phyloP scores from a whole-genome alignment of 805 yeast genomes.

The Ogataea neopini region DNA sequence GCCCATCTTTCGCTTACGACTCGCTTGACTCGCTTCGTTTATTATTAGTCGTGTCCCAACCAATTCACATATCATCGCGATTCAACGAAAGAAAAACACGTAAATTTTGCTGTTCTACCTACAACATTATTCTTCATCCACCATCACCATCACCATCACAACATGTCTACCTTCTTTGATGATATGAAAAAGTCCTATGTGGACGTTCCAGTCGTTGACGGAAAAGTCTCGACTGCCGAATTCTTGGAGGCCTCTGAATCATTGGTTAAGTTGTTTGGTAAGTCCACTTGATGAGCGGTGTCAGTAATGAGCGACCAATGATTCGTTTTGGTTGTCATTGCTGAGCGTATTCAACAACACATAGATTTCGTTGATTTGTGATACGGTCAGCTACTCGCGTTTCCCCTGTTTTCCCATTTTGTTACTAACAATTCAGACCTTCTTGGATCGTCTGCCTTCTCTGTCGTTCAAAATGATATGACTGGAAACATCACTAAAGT shows the following conservation, averaged over 20 bases:
- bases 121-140: not conserved
- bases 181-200: slow-evolving; percentile 70
- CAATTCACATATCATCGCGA: not conserved
- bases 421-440: slow-evolving; percentile 44
- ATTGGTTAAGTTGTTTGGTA: slow-evolving; percentile 74
- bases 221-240: slow-evolving; percentile 68
- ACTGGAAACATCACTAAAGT: slow-evolving; percentile 82
- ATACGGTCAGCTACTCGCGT: too few species aligned
- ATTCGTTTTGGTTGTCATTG: too few species aligned
- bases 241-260: slow-evolving; percentile 85
- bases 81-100: slow-evolving; percentile 11
- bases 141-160: not conserved
- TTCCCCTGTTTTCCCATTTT: too few species aligned
- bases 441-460: slow-evolving; percentile 81
- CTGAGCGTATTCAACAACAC: too few species aligned
- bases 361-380: too few species aligned
- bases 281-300: slow-evolving; percentile 19
- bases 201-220: slow-evolving; percentile 67
- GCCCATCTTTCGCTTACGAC: too few species aligned
- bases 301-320: too few species aligned
- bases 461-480: slow-evolving; percentile 85
- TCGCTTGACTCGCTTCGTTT: not conserved
- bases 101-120: slow-evolving; percentile 6
- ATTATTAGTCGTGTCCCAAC: slow-evolving; percentile 13
- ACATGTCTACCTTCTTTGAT: slow-evolving; percentile 79